Evolutionary conservation across 108 stramenopile genomes (phyloP).

Genomic region (Fistulifera pelliculosa): DNA sequence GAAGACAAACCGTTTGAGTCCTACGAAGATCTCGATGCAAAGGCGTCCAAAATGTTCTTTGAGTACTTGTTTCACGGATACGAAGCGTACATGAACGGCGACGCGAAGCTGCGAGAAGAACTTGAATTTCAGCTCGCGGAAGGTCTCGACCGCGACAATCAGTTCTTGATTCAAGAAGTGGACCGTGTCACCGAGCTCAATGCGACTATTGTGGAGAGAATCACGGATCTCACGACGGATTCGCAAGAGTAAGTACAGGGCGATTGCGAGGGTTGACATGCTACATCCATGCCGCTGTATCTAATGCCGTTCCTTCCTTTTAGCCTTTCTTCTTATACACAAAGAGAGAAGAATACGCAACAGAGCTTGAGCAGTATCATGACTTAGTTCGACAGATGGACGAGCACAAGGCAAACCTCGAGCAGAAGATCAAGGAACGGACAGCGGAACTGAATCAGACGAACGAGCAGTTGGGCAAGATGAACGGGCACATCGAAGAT

Average conservation of each 20-base stretch:
- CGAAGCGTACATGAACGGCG: constrained; percentile 77
- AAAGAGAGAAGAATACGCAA: constrained; percentile 60
- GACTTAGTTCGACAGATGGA: constrained; percentile 70
- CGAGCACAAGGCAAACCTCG: constrained; percentile 54
- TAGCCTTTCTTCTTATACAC: constrained; percentile 51
- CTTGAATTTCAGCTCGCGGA: constrained; percentile 67
- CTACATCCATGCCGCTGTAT: background rate
- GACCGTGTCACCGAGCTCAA: constrained; percentile 60
- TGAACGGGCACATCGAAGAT: constrained; percentile 22
- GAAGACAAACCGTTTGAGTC: constrained; percentile 31
- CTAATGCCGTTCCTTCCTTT: background rate
- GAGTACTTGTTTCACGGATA: constrained; percentile 73
- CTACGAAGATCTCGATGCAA: constrained; percentile 38
- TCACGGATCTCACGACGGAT: constrained; percentile 40
- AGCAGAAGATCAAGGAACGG: constrained; percentile 52
- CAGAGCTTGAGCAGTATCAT: constrained; percentile 84
- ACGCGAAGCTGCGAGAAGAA: constrained; percentile 60
- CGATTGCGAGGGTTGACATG: background rate
- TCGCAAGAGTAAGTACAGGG: constrained; percentile 56
- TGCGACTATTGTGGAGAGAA: constrained; percentile 41
- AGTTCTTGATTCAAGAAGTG: constrained; percentile 49
- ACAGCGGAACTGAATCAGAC: constrained; percentile 43
- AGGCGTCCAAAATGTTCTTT: constrained; percentile 74
- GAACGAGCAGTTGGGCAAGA: constrained; percentile 35
- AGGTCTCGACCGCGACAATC: constrained; percentile 55